A percentile compares a stretch with the other conserved stretches of the same genome.
These are phyloP conservation scores for Lecanicillium sp. DNA, from an alignment of 2,329 filamentous ascomycete genomes.

Conservation along the genomic window DNA sequence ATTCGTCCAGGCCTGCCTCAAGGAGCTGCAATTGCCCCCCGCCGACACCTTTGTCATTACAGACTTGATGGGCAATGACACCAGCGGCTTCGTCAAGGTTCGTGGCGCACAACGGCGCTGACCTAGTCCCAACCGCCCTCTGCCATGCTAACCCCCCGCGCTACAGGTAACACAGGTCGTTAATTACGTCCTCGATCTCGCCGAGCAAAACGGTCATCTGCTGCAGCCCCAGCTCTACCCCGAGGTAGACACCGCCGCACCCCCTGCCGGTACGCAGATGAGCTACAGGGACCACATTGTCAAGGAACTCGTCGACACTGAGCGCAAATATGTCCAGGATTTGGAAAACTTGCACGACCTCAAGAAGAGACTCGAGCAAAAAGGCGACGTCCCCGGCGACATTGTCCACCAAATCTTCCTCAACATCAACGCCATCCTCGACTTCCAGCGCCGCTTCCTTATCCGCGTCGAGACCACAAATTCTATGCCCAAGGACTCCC, in stretches of 20 bases:
- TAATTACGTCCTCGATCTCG: slow-evolving; percentile 82
- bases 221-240: slow-evolving; percentile 53
- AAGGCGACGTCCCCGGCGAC: slow-evolving; percentile 81
- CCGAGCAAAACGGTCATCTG: slow-evolving; percentile 72
- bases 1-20: slow-evolving; percentile 84
- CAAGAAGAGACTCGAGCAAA: slow-evolving; percentile 84
- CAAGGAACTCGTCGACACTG: slow-evolving; percentile 85
- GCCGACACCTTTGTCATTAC: slow-evolving; percentile 87
- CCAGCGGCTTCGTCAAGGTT: slow-evolving; percentile 94
- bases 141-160: slow-evolving; percentile 2
- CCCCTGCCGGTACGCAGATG: slow-evolving; percentile 57
- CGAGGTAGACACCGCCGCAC: slow-evolving; percentile 43
- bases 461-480: slow-evolving; percentile 96
- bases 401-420: slow-evolving; percentile 91
- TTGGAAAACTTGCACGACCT: slow-evolving; percentile 88
- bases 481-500: slow-evolving; percentile 65
- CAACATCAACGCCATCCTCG: slow-evolving; percentile 89
- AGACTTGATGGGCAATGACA: slow-evolving; percentile 89
- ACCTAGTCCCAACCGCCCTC: slow-evolving; percentile 1
- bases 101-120: background rate
- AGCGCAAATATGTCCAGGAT: slow-evolving; percentile 97
- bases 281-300: slow-evolving; percentile 80
- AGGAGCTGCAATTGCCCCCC: slow-evolving; percentile 70
- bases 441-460: slow-evolving; percentile 91
- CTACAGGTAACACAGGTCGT: slow-evolving; percentile 76